Evolutionary conservation across 495 filamentous ascomycete genomes (phyloP), one percentile per base, ranked within the genome.

Genomic region (Penicillium malachiteum): DNA sequence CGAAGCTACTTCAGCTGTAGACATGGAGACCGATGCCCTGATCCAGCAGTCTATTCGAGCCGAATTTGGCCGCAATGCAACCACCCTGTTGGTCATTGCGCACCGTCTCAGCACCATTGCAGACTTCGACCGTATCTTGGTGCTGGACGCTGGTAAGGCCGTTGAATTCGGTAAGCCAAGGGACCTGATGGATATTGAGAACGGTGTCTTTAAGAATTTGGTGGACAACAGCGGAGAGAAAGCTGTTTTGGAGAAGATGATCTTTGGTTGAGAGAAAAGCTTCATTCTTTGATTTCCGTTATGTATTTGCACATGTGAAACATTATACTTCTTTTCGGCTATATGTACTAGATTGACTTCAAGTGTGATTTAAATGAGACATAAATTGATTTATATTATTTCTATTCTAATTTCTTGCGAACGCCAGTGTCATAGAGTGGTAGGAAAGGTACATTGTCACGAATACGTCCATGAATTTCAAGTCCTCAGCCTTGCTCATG

Each of bases 1-100:
- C 64, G 92, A 96, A 71, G 92, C 92, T 0, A 96, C 92, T 0
- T 88, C 84, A 5, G 89, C 92, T 3, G 90, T 96, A 5, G 92
- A 96, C 69, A 91, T 90, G 86, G 81, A 85, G 37, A 94, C 89
- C 0, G 92, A 96, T 67, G 75, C 81, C 6, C 73, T 92, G 13
- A 94, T 96, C 58, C 90, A 96, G 71, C 79, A 86, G 11, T 87
- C 82, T 46, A 95, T 96, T 57, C 81, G 90, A 13, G 84, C 88
- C 45, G 89, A 92, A 66, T 95, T 94, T 52, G 73, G 72, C 9
- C 79, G 76, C 8, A 81, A 86, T 54, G 83, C 83, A n/a, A 78
- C 80, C 10, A 92, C 91, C 0, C 68, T 95, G 9, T 63, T 95
- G n/a, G 90, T 94, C 2, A 93, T 96, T 64, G 92, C 92, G 9